Base-by-base conservation (phyloP, 331 rosid species). In the Malus hybrid region DNA sequence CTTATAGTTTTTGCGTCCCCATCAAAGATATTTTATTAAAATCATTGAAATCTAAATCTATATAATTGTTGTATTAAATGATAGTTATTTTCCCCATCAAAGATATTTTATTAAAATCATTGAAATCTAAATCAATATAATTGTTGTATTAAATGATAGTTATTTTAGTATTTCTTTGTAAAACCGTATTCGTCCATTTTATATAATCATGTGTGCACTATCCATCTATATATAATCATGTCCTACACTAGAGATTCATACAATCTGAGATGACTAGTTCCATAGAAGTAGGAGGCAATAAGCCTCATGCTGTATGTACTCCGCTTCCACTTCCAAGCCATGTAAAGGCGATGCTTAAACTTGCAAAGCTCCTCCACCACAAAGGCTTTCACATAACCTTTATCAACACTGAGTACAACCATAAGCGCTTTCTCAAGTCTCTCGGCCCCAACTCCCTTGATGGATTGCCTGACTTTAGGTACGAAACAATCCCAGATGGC, bases 401-500 rank as follows among this genome's bases (percentile, higher is more conserved):
- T 29, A 31, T 62, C 67, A 62, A 62, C 39, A 62, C 67, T 1
- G 67, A 62, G n/a, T 62, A 12, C 67, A 62, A 62, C 67, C 20
- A 62, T 33, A 62, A 18, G 5, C 67, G 67, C 39, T 62, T 62
- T 6, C 67, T 62, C 19, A 62, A 62, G 36, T 62, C 67, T 13
- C 67, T 27, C 31, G 67, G 67, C n/a, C 67, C 67, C 20, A 27
- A 62, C 39, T 62, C 67, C 3, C 56, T 70, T 12, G 48, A 70
- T 7, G 81, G 81, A 66, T 36, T 78, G 48, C 66, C 67, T 24
- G 62, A 63, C 5, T 70, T 78, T 10, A 22, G 50, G 31, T 36
- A 64, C 39, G 67, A 19, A 65, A 60, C 69, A 14, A 28, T 75
- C 18, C 36, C 32, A 5, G 71, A 78, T 24, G 72, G 81, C 18